Evolutionary conservation across 345 rosid species (phyloP).

Genomic region (Euphorbia pulcherrima): DNA sequence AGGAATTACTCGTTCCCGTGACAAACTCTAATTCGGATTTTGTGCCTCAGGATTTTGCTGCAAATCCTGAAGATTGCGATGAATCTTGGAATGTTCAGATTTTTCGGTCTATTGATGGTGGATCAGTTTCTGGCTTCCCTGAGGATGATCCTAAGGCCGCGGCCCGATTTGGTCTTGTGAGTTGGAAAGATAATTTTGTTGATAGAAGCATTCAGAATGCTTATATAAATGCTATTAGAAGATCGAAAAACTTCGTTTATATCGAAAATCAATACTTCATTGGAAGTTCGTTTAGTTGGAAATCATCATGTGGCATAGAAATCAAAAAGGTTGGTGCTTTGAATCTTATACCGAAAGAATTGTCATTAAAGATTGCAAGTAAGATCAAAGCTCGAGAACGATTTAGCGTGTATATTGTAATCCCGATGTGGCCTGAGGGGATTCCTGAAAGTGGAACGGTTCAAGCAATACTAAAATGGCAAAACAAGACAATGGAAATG

Average conservation of each 20-base stretch:
- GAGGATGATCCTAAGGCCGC: conserved; percentile 31
- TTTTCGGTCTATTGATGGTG: conserved; percentile 46
- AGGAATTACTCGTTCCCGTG: conserved; percentile 27
- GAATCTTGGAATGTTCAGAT: conserved; percentile 48
- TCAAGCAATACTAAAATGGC: conserved; percentile 55
- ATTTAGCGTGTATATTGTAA: conserved; percentile 38
- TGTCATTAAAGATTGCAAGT: conserved; percentile 43
- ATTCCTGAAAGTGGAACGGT: conserved; percentile 44
- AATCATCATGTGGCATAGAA: conserved; percentile 23
- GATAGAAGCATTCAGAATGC: conserved; percentile 54
- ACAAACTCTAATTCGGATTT: conserved; percentile 22
- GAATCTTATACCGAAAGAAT: conserved; percentile 48
- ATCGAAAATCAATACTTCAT: conserved; percentile 48
- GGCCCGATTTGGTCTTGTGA: conserved; percentile 31
- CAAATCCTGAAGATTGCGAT: conserved; percentile 16
- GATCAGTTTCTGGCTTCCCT: conserved; percentile 43
- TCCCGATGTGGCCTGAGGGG: conserved; percentile 69
- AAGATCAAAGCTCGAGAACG: conserved; percentile 48
- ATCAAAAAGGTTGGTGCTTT: conserved; percentile 30
- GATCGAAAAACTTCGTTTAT: conserved; percentile 47
- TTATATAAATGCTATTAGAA: conserved; percentile 42
- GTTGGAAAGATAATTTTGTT: conserved; percentile 30
- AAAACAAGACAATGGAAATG: conserved; percentile 50
- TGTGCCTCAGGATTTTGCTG: conserved; percentile 25
- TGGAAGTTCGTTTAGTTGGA: conserved; percentile 48